A percentile compares a stretch with the other conserved stretches of the same genome.
Evolutionary conservation across 2,329 filamentous ascomycete species (phyloP).

Genomic region (Colletotrichum chlorophyti): DNA sequence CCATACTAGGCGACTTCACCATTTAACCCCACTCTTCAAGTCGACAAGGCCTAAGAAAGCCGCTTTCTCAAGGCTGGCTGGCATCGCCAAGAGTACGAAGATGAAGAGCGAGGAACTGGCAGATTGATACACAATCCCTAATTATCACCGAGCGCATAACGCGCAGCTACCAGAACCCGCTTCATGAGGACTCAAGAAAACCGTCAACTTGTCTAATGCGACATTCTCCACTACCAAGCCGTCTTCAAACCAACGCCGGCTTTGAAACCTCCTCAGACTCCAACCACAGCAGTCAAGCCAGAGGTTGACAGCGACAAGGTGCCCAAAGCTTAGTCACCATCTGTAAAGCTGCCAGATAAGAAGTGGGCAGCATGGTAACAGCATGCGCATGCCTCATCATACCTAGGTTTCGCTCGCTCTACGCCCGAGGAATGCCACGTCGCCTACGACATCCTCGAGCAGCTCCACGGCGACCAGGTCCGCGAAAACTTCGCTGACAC

Average conservation of each 20-base stretch:
- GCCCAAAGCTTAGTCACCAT: not conserved
- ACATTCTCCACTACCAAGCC: not conserved
- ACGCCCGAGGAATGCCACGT: not conserved
- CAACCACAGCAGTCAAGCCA: not conserved
- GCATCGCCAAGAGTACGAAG: too few relatives aligned
- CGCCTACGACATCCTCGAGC: not conserved
- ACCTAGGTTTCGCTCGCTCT: not conserved
- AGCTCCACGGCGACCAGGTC: conserved; percentile 5
- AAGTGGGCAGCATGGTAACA: not conserved
- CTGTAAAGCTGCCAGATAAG: not conserved
- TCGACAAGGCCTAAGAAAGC: too few relatives aligned
- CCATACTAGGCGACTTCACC: too few relatives aligned
- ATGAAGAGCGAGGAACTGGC: too few relatives aligned
- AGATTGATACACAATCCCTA: too few relatives aligned
- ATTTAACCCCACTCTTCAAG: too few relatives aligned
- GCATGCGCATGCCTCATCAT: conserved; percentile 2
- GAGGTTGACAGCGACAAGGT: not conserved
- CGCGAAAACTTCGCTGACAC: conserved; percentile 1
- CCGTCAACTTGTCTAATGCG: not conserved
- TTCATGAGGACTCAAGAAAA: too few relatives aligned
- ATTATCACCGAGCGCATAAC: too few relatives aligned
- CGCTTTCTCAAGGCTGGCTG: too few relatives aligned
- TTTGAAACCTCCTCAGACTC: too few relatives aligned
- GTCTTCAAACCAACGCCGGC: too few relatives aligned
- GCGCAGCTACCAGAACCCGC: too few relatives aligned